Percentiles rank a stretch among this genome's conserved stretches.
Conservation (phyloP, 2,329 filamentous ascomycete species). For the Penicillium sp. region DNA sequence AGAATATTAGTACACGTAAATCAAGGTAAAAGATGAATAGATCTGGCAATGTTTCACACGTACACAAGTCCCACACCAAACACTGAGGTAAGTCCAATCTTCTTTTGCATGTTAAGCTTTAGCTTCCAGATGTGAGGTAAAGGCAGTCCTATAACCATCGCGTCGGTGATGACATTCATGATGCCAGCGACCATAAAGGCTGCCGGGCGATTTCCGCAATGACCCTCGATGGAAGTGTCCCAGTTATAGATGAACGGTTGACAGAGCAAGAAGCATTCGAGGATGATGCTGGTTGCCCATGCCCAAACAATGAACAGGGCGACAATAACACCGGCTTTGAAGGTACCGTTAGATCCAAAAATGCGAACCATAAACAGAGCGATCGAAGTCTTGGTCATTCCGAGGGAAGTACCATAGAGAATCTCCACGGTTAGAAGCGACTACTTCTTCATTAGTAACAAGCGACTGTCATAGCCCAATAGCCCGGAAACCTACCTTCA, state of each 20-base stretch:
- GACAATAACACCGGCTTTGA: not conserved
- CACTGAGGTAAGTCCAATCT: not conserved
- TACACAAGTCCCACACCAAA: not conserved
- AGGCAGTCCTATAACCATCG: not conserved
- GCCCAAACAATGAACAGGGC: not conserved
- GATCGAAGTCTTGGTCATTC: not conserved
- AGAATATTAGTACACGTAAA: not conserved
- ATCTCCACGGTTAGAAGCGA: not conserved
- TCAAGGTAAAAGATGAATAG: not conserved
- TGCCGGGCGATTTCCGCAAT: not conserved
- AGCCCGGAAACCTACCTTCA: not conserved
- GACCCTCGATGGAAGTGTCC: not conserved
- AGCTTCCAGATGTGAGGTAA: not conserved
- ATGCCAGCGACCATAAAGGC: not conserved
- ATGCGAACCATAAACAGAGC: not conserved
- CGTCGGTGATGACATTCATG: not conserved
- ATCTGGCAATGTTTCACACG: not conserved
- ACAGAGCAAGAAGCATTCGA: not conserved
- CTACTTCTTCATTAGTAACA: not conserved
- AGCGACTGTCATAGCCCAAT: not conserved
- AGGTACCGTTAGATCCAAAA: not conserved
- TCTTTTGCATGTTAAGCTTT: not conserved
- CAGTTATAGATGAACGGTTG: not conserved
- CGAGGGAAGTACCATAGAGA: not conserved
- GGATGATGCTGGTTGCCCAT: not conserved